Conservation (phyloP, 805 yeast species). For the Sungouiella thailandica region DNA sequence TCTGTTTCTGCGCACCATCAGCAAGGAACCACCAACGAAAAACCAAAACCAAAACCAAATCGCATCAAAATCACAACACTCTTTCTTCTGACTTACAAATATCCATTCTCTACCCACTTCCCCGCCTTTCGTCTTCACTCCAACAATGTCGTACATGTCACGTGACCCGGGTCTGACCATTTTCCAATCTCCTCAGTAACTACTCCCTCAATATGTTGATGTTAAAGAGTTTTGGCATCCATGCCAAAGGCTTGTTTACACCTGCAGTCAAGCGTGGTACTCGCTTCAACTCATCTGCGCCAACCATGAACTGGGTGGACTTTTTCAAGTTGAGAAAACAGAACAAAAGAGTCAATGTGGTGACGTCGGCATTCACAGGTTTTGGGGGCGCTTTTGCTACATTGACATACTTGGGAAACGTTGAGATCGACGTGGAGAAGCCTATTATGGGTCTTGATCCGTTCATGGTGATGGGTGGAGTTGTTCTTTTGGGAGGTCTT, state of each 20-base stretch:
- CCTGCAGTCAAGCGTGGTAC: conserved; percentile 3
- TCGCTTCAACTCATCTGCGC: conserved; percentile 21
- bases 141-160: background rate
- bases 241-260: conserved; percentile 7
- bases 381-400: conserved; percentile 61
- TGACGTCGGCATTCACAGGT: conserved; percentile 65
- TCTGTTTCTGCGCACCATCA: no score
- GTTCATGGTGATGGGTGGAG: conserved; percentile 72
- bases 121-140: no score
- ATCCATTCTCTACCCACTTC: no score
- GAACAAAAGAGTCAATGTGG: conserved; percentile 65
- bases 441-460: conserved; percentile 86
- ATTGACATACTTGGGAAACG: conserved; percentile 70
- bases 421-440: conserved; percentile 85
- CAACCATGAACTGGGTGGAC: conserved; percentile 64
- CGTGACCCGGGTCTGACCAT: background rate
- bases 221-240: conserved; percentile 11
- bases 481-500: conserved; percentile 65
- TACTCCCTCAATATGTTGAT: conserved; percentile 1
- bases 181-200: background rate
- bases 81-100: no score
- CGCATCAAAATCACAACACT: no score
- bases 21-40: no score
- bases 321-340: conserved; percentile 73
- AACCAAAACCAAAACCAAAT: no score